phyloP scores from a whole-genome alignment of 495 filamentous ascomycete genomes.

The Aspergillus conjunctus region DNA sequence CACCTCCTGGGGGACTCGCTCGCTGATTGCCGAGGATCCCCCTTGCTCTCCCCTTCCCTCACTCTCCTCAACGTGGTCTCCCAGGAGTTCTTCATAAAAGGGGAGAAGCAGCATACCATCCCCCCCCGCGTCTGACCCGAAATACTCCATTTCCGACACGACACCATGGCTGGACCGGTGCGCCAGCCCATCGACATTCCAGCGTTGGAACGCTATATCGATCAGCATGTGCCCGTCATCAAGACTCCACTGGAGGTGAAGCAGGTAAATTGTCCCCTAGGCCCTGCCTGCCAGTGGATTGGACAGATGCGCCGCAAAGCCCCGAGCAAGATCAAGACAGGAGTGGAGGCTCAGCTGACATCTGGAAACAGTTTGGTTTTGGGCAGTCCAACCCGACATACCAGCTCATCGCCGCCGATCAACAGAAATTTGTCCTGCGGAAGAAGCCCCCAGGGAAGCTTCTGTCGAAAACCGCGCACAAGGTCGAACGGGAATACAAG shows the following conservation, averaged over 20 bases:
- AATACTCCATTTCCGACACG: neutral
- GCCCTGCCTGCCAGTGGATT: no score
- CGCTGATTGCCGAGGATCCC: neutral
- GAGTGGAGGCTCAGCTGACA: no score
- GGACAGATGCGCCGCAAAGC: no score
- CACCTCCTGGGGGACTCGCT: neutral
- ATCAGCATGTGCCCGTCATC: slow-evolving; percentile 74
- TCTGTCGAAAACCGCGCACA: slow-evolving; percentile 89
- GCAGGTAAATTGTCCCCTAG: slow-evolving; percentile 62
- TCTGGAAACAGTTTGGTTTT: slow-evolving; percentile 76
- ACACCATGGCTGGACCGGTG: slow-evolving; percentile 78
- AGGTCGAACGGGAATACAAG: slow-evolving; percentile 92
- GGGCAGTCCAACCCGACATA: slow-evolving; percentile 98
- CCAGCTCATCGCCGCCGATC: slow-evolving; percentile 71
- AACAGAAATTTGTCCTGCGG: slow-evolving; percentile 76
- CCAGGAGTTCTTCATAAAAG: neutral
- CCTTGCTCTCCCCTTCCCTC: neutral
- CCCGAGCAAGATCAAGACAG: no score
- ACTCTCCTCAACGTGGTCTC: neutral
- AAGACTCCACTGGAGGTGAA: slow-evolving; percentile 80
- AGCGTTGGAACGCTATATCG: slow-evolving; percentile 77
- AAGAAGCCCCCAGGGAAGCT: slow-evolving; percentile 95
- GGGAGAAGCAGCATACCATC: neutral
- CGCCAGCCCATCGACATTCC: slow-evolving; percentile 84
- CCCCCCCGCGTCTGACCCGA: neutral